These are phyloP conservation scores for Scheffersomyces titani DNA, from an alignment of 1,139 yeast genomes.

Conservation along the genomic window DNA sequence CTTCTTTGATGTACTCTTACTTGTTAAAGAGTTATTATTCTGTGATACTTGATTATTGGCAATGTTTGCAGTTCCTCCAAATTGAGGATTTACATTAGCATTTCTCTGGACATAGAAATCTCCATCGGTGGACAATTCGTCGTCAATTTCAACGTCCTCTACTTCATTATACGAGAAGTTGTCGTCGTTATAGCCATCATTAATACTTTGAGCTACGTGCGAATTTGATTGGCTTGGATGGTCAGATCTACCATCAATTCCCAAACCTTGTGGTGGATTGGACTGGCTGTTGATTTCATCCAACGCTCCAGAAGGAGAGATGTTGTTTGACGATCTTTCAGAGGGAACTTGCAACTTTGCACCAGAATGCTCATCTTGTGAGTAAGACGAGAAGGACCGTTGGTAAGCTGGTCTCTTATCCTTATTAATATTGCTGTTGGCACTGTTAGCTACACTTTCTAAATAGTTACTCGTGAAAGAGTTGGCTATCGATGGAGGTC, in stretches of 20 bases:
- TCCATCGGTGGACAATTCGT: conserved; percentile 36
- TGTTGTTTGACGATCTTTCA: conserved; percentile 7
- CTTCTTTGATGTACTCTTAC: conserved; percentile 27
- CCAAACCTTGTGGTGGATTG: conserved; percentile 7
- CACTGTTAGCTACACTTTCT: conserved; percentile 18
- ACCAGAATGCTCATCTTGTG: conserved; percentile 8
- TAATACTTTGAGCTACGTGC: conserved; percentile 14
- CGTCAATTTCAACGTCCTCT: conserved; percentile 29
- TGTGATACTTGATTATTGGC: neutral
- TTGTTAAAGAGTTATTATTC: conserved; percentile 19
- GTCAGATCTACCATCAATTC: conserved; percentile 7
- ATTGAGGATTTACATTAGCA: conserved; percentile 2
- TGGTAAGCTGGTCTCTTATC: conserved; percentile 13
- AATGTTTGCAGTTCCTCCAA: neutral
- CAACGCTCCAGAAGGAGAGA: conserved; percentile 6
- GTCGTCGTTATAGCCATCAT: conserved; percentile 17
- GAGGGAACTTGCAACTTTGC: conserved; percentile 1
- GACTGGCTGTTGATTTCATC: conserved; percentile 1
- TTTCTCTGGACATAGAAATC: conserved; percentile 16
- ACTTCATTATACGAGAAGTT: conserved; percentile 32
- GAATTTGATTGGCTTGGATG: conserved; percentile 7
- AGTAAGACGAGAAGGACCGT: conserved; percentile 15
- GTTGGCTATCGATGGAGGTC: conserved; percentile 18
- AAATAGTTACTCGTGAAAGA: conserved; percentile 23
- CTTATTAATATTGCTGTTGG: neutral